Percentiles rank a stretch among this genome's conserved stretches.
Evolutionary conservation across 2,329 filamentous ascomycete genomes (phyloP).

Genomic region (Ascochyta lentis): DNA sequence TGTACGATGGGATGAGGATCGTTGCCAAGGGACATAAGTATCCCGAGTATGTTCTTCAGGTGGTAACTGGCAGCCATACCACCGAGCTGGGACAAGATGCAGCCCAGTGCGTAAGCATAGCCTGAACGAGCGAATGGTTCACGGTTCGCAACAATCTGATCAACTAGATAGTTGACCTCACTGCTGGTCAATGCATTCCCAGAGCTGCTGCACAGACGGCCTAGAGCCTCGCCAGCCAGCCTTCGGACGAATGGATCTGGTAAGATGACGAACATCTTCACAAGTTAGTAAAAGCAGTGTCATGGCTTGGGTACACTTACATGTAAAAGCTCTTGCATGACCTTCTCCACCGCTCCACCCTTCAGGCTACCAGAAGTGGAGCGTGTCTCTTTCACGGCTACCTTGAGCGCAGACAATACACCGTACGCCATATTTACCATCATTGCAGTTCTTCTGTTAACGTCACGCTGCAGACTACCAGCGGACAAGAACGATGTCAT

Average conservation of each 20-base stretch:
- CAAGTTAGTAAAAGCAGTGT: conserved; percentile 9
- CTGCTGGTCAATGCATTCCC: conserved; percentile 88
- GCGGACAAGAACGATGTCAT: conserved; percentile 88
- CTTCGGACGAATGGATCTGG: conserved; percentile 85
- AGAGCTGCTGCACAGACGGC: conserved; percentile 81
- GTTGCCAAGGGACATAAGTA: conserved; percentile 96
- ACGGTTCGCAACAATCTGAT: conserved; percentile 91
- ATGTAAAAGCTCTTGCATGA: conserved; percentile 73
- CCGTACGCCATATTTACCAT: conserved; percentile 88
- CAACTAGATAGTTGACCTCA: conserved; percentile 89
- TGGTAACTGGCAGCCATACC: conserved; percentile 98
- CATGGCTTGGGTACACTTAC: conserved; percentile 61
- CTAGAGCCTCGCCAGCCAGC: conserved; percentile 83
- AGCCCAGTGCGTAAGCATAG: conserved; percentile 90
- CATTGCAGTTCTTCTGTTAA: conserved; percentile 87
- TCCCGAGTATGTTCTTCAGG: conserved; percentile 94
- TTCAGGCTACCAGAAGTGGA: conserved; percentile 76
- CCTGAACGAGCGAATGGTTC: conserved; percentile 93
- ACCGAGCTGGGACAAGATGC: conserved; percentile 93
- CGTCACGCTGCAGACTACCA: conserved; percentile 79
- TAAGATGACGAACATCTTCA: conserved; percentile 74
- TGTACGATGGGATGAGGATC: conserved; percentile 95
- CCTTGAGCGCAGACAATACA: conserved; percentile 79
- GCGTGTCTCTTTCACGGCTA: conserved; percentile 80
- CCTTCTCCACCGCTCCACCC: conserved; percentile 77